phyloP scores from a whole-genome alignment of 1,284 basidiomycete species.

The Phellinidium pouzarii region DNA sequence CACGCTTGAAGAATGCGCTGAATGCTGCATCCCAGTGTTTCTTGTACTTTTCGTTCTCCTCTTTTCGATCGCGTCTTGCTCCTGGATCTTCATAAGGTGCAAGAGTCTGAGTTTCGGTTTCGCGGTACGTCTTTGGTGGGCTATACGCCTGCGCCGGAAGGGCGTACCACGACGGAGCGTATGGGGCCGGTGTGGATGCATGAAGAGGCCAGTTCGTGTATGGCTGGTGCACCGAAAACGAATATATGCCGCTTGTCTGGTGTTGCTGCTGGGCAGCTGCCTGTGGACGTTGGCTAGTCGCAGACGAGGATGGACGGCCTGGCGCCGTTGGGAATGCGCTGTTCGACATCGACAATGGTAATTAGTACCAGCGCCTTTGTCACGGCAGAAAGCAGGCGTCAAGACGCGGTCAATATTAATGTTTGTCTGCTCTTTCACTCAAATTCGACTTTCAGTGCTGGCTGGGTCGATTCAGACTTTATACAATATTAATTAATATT shows the following conservation, averaged over 20 bases:
- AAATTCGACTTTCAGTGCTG: too few species aligned
- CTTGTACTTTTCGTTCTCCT: slow-evolving; percentile 1
- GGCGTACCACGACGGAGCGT: slow-evolving; percentile 15
- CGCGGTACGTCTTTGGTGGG: slow-evolving; percentile 8
- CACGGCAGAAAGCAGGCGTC: too few species aligned
- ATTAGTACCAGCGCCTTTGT: too few species aligned
- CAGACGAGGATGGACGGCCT: neutral
- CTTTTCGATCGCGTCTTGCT: neutral
- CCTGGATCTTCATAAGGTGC: neutral
- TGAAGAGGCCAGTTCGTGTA: slow-evolving; percentile 19
- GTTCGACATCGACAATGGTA: too few species aligned
- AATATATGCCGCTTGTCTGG: slow-evolving; percentile 11
- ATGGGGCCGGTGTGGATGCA: slow-evolving; percentile 4
- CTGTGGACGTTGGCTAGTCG: neutral
- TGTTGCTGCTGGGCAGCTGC: neutral
- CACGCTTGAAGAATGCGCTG: slow-evolving; percentile 44
- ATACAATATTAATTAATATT: too few species aligned
- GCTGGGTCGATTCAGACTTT: too few species aligned
- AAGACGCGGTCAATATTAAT: too few species aligned
- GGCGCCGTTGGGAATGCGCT: too few species aligned
- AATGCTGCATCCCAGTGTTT: slow-evolving; percentile 59
- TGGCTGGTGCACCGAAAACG: slow-evolving; percentile 18
- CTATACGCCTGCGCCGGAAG: slow-evolving; percentile 11
- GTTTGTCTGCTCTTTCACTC: too few species aligned
- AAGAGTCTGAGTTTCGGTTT: slow-evolving; percentile 6